These are phyloP conservation scores for Pseudogymnoascus sp. DNA, from an alignment of 2,329 filamentous ascomycete genomes.

Conservation along the genomic window DNA sequence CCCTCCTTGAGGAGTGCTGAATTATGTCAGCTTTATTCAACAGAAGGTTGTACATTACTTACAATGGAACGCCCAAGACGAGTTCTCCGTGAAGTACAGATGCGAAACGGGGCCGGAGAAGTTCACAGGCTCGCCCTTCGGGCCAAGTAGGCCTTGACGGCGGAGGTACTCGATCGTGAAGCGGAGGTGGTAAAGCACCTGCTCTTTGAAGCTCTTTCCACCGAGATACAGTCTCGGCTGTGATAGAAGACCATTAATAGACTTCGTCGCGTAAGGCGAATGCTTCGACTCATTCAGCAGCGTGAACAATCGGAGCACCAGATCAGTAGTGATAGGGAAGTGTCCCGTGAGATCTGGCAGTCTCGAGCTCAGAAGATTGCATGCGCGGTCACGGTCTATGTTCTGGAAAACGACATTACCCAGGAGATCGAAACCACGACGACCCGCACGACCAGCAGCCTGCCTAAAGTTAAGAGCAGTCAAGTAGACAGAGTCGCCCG, in stretches of 20 bases:
- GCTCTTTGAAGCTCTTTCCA: constrained; percentile 58
- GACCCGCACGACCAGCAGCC: constrained; percentile 68
- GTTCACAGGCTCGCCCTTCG: constrained; percentile 57
- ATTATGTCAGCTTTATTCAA: constrained; percentile 14
- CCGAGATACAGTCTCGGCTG: constrained; percentile 65
- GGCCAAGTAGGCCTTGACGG: constrained; percentile 57
- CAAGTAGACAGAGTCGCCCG: constrained; percentile 64
- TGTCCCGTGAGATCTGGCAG: constrained; percentile 70
- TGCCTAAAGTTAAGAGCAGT: constrained; percentile 72
- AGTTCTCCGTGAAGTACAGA: constrained; percentile 70
- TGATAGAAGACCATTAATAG: constrained; percentile 60
- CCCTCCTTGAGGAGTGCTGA: constrained; percentile 57
- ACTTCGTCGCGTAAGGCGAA: constrained; percentile 52
- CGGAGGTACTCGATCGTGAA: constrained; percentile 77
- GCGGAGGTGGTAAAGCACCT: constrained; percentile 67
- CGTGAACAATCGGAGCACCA: constrained; percentile 62
- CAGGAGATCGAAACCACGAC: constrained; percentile 72
- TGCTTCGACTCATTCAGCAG: constrained; percentile 60
- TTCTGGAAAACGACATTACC: constrained; percentile 76
- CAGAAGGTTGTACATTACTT: constrained; percentile 9
- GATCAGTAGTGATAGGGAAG: constrained; percentile 67
- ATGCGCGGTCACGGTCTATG: constrained; percentile 52
- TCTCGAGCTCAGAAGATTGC: constrained; percentile 63
- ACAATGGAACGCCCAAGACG: constrained; percentile 67
- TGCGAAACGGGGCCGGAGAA: constrained; percentile 65